Base-by-base conservation (phyloP, 768 basidiomycete species). In the Lepiota brunneoincarnata region DNA sequence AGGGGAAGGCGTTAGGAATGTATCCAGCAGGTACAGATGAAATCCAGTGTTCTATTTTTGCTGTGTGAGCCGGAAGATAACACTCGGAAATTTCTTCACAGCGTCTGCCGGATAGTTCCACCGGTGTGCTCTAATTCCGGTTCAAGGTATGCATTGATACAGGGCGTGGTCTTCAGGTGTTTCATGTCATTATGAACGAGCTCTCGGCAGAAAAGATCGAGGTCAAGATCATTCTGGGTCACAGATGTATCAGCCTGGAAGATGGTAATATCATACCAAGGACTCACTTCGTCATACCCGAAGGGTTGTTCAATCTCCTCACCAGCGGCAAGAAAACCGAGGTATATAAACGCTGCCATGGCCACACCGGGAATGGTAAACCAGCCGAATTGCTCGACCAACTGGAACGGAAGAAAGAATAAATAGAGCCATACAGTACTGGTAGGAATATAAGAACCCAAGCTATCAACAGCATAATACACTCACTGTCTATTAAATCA, bases 391-490 rank as follows among this genome's bases (percentile, higher is more conserved):
- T 78, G 76, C 40, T 71, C 71, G 47, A 85, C 78, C 6, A 89
- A 75, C 66, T 91, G 87, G 77, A 91, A 88, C 1, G 87, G 89
- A 1, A 91, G 72, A 67, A 87, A 84, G 72, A 89, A 86, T 2
- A 89, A 76, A 66, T 88, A 91, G 20, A 86, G 64, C 85, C 83
- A 87, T 35, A 86, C 82, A 37, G 83, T 85, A 63, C 83, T 78
- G 42, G 31, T 14, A 55, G 28, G 15, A 6, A 26, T 20, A 9
- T 55, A 35, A 34, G 47, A 41, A 41, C 24, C 54, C n/a, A 18
- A 23, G 17, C 17, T 17, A 34, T 26, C 18, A 36, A 26, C 26
- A 31, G 24, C n/a, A 34, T 39, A 14, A n/a, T 23, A 17, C 3
- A 64, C 70, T 61, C 51, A 72, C 69, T 75, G 71, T 54, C 71